These are phyloP conservation scores for Phytophthora quininea DNA, from an alignment of 352 stramenopile species.

Conservation along the genomic window DNA sequence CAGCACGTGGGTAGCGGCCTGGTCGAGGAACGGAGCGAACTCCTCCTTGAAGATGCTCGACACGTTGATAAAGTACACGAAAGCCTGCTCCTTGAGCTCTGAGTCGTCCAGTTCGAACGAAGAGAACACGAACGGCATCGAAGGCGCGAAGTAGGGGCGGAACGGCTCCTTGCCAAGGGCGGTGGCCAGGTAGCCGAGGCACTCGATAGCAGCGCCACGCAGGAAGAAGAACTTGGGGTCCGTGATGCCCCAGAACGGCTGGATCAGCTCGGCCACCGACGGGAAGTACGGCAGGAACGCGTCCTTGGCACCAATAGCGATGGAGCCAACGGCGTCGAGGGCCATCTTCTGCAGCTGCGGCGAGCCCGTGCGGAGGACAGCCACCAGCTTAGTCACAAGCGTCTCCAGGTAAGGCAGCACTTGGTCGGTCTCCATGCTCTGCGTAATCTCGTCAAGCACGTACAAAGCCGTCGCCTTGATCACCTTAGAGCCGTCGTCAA, in stretches of 20 bases:
- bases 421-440: conserved; percentile 96
- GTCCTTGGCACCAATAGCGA: conserved; percentile 96
- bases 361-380: conserved; percentile 91
- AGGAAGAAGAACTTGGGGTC: conserved; percentile 95
- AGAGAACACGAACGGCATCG: conserved; percentile 95
- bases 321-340: conserved; percentile 95
- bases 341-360: conserved; percentile 97
- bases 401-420: conserved; percentile 95
- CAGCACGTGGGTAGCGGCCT: conserved; percentile 74
- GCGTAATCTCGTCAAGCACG: conserved; percentile 98
- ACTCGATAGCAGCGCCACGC: conserved; percentile 96
- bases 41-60: conserved; percentile 98
- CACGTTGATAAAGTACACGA: conserved; percentile 98
- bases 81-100: conserved; percentile 98
- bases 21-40: conserved; percentile 93
- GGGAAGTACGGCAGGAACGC: conserved; percentile 97
- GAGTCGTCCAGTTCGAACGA: conserved; percentile 94
- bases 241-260: conserved; percentile 91
- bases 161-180: conserved; percentile 96
- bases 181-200: conserved; percentile 97
- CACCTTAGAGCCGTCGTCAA: conserved; percentile 94
- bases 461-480: conserved; percentile 97
- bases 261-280: conserved; percentile 85
- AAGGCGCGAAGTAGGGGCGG: conserved; percentile 93
- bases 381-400: conserved; percentile 95